Evolutionary conservation across 768 basidiomycete species (phyloP), one percentile per base, ranked within the genome.

Genomic region (Tremella yokohamensis): DNA sequence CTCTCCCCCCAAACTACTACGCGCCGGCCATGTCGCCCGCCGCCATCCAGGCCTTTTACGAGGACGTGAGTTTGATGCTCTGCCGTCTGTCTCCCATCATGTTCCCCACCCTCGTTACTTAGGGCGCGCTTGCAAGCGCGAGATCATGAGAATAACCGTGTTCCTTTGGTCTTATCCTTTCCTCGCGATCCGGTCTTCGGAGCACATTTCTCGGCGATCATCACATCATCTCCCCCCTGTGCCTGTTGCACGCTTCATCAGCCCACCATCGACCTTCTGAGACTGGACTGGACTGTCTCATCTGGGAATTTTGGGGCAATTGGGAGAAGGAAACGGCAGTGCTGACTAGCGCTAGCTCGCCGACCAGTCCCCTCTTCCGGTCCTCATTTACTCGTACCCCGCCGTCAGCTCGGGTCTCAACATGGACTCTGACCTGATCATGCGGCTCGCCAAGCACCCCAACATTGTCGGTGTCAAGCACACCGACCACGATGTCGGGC

Each of bases 401-500:
- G 88, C 85, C 25, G 90, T 89, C 2, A 83, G 86, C 57, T 89
- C 87, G 2, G 91, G 92, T 11, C 88, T 97, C 64, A 90, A 97
- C 78, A 77, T 96, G 64, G 89, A 91, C 77, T 92, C 90, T 13
- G 89, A 92, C 75, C 76, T 90, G 37, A 87, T 97, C 70, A 82
- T 82, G 6, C 87, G 90, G 64, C 82, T 96, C 47, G 91, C 90
- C 13, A 74, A 73, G 25, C 87, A 84, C 64, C 82, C 87, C 52
- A 93, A 93, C 75, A 80, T 88, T 39, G 84, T 81, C 64, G 92
- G 91, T 19, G 85, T 92, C 62, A 97, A 97, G 77, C 83, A 94
- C 58, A 94, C 91, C 42, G 94, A 92, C 69, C 90, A 88, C 25
- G 89, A 88, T 69, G 89, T 96, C 61, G 92, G 91, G 49, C 93